Conservation (phyloP, 768 basidiomycete species). For the Tulasnella calospora region DNA sequence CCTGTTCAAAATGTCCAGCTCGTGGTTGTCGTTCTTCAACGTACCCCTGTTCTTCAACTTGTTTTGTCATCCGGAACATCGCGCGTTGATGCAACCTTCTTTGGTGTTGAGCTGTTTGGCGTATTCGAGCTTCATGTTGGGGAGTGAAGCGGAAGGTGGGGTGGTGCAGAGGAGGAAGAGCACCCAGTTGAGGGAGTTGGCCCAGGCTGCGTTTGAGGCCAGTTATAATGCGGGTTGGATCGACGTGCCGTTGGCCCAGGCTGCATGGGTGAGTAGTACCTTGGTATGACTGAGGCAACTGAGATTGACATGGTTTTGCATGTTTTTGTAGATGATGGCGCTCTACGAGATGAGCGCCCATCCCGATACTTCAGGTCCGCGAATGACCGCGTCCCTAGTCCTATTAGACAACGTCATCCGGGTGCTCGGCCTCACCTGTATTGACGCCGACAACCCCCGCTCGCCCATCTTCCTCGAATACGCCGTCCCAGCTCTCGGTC, state of each 20-base stretch:
- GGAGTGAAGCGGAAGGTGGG: slow-evolving; percentile 20
- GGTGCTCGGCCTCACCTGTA: slow-evolving; percentile 18
- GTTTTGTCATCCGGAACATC: slow-evolving; percentile 23
- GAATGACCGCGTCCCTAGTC: slow-evolving; percentile 7
- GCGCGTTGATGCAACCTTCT: slow-evolving; percentile 24
- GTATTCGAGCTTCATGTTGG: slow-evolving; percentile 19
- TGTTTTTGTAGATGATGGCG: slow-evolving; percentile 13
- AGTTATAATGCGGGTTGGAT: slow-evolving; percentile 27
- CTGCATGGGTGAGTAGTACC: slow-evolving; percentile 23
- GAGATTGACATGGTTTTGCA: neutral
- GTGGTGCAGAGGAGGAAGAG: slow-evolving; percentile 12
- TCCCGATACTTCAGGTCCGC: neutral
- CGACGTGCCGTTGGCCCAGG: slow-evolving; percentile 20
- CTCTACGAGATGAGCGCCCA: slow-evolving; percentile 25
- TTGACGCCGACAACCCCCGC: slow-evolving; percentile 24
- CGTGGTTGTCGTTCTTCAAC: slow-evolving; percentile 28
- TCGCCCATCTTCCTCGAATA: slow-evolving; percentile 18
- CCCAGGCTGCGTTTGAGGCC: slow-evolving; percentile 23
- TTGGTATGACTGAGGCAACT: neutral
- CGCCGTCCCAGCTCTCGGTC: slow-evolving; percentile 20
- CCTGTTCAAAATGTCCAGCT: slow-evolving; percentile 18
- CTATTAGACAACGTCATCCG: slow-evolving; percentile 23
- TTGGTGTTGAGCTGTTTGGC: slow-evolving; percentile 24
- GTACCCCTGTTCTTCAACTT: slow-evolving; percentile 25
- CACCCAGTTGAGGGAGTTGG: slow-evolving; percentile 23